Evolutionary conservation across 148 eudicot genomes (phyloP).

Genomic region (Tetragonia tetragonoides): DNA sequence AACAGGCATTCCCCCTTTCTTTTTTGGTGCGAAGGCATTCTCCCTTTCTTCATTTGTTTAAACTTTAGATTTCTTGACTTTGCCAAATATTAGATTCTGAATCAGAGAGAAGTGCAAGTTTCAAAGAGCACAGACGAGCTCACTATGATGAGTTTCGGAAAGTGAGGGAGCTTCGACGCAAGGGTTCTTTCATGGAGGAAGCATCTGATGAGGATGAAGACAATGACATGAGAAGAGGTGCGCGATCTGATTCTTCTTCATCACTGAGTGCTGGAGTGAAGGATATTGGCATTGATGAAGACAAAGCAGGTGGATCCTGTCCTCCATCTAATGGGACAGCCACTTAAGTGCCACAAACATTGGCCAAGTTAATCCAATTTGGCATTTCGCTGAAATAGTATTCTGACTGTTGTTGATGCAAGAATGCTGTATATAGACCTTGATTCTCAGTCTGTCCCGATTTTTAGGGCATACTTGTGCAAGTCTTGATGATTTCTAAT

Average conservation of each 20-base stretch:
- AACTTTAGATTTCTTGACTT: constrained; percentile 3
- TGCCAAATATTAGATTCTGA: constrained; percentile 38
- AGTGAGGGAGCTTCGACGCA: constrained; percentile 72
- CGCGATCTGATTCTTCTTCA: constrained; percentile 38
- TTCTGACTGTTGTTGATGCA: constrained; percentile 3
- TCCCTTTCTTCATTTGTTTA: neutral
- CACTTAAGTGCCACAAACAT: neutral
- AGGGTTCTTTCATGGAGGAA: constrained; percentile 57
- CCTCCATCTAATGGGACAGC: constrained; percentile 17
- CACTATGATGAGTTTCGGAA: constrained; percentile 84
- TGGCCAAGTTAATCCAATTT: neutral
- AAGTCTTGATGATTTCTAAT: neutral
- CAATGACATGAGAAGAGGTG: constrained; percentile 13
- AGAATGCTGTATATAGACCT: neutral
- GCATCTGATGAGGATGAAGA: constrained; percentile 51
- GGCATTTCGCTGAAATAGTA: neutral
- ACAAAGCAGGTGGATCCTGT: constrained; percentile 4
- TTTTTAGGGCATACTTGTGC: neutral
- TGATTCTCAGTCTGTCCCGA: neutral
- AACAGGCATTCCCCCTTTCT: no score
- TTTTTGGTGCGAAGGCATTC: no score
- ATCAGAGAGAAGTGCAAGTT: constrained; percentile 48
- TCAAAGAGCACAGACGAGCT: constrained; percentile 79
- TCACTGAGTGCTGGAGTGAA: constrained; percentile 40
- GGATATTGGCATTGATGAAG: constrained; percentile 34